A percentile compares a stretch with the other conserved stretches of the same genome.
These are phyloP conservation scores for Coniferiporia sulphurascens DNA, from an alignment of 1,284 basidiomycete genomes.

Conservation along the genomic window DNA sequence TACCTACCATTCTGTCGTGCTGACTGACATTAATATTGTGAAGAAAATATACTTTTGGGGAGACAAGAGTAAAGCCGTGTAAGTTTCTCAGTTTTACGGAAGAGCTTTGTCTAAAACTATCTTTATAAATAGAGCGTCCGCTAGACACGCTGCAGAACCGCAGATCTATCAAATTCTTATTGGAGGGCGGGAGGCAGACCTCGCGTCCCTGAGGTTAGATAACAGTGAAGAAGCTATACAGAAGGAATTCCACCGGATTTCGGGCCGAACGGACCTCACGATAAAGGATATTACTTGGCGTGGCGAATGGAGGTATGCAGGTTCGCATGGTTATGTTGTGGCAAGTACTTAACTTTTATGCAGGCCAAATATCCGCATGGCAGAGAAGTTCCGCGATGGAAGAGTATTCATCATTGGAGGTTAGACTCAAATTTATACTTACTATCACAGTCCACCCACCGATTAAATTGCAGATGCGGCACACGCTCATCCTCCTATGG, in stretches of 20 bases:
- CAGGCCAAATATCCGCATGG: conserved; percentile 36
- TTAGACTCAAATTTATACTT: conserved; percentile 14
- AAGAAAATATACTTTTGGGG: conserved; percentile 26
- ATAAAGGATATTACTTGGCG: conserved; percentile 32
- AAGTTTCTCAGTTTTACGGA: background rate
- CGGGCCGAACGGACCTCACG: conserved; percentile 29
- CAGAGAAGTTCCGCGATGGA: conserved; percentile 31
- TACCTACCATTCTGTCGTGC: too few relatives aligned
- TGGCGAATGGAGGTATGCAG: conserved; percentile 26
- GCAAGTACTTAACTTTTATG: background rate
- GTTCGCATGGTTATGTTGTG: background rate
- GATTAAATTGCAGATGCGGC: conserved; percentile 31
- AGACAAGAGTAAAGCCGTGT: conserved; percentile 21
- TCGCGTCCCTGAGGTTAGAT: conserved; percentile 17
- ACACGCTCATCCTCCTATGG: conserved; percentile 42
- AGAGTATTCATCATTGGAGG: conserved; percentile 35
- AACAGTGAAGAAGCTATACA: conserved; percentile 15
- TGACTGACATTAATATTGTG: background rate
- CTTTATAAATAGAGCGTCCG: background rate
- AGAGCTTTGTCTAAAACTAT: background rate
- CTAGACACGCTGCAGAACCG: background rate
- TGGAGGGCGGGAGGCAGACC: conserved; percentile 18
- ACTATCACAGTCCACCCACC: background rate
- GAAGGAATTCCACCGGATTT: conserved; percentile 26
- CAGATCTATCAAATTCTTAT: background rate